Percentiles rank a stretch among this genome's conserved stretches.
Conservation (phyloP, 495 filamentous ascomycete genomes). For the Rusavskia elegans region DNA sequence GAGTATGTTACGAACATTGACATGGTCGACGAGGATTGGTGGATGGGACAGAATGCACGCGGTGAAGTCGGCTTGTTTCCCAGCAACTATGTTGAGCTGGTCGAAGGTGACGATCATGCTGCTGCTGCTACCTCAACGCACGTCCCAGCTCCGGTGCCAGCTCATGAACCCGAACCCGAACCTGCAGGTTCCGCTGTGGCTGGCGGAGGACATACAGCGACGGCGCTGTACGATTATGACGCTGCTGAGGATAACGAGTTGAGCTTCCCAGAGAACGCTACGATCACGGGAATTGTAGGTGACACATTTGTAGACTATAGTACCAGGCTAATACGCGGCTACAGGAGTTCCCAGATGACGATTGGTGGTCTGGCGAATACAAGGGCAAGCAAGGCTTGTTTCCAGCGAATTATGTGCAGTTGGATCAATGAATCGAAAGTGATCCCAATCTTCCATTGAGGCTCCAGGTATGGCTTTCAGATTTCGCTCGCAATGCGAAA, state of each 20-base stretch:
- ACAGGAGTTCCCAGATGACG: constrained; percentile 94
- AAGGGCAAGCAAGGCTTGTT: constrained; percentile 73
- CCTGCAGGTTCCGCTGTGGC: constrained; percentile 16
- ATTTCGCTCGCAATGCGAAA: too few relatives aligned
- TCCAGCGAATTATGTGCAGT: constrained; percentile 67
- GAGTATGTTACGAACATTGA: constrained; percentile 90
- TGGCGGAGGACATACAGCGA: constrained; percentile 46
- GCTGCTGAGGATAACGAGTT: constrained; percentile 96
- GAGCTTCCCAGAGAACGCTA: constrained; percentile 80
- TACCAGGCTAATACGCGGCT: constrained; percentile 2
- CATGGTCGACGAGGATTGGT: constrained; percentile 96
- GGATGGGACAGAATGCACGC: constrained; percentile 70
- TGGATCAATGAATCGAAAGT: constrained; percentile 31
- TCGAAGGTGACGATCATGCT: constrained; percentile 36
- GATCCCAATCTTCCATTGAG: too few relatives aligned
- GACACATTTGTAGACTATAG: not conserved
- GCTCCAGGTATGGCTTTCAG: too few relatives aligned
- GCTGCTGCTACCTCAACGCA: constrained; percentile 13
- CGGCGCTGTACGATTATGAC: constrained; percentile 89
- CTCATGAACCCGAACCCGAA: constrained; percentile 15
- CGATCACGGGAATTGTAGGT: constrained; percentile 49
- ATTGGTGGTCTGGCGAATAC: constrained; percentile 94
- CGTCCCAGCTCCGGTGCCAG: constrained; percentile 6
- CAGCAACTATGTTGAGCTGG: constrained; percentile 86
- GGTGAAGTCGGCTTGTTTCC: constrained; percentile 88